Conservation (phyloP, 495 filamentous ascomycete genomes). For the Rostrohypoxylon terebratum region DNA sequence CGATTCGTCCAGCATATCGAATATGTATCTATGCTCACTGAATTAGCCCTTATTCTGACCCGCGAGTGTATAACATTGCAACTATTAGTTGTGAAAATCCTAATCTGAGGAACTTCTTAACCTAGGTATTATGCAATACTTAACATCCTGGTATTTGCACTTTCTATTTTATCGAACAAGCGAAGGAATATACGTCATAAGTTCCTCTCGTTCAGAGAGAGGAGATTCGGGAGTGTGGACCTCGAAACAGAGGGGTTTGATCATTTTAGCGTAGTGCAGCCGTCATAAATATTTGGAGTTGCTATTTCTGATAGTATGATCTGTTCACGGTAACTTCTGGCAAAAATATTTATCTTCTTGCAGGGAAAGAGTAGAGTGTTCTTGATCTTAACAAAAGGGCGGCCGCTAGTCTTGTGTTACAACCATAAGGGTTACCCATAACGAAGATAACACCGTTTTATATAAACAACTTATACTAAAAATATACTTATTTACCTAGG, state of each 20-base stretch:
- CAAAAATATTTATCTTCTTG: background rate
- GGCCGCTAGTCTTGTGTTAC: background rate
- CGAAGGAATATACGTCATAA: background rate
- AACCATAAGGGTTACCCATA: background rate
- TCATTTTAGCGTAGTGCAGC: background rate
- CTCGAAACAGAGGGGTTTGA: background rate
- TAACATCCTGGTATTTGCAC: background rate
- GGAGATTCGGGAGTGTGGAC: background rate
- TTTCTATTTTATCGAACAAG: background rate
- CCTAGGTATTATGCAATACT: too few relatives aligned
- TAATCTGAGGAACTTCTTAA: background rate
- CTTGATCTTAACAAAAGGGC: background rate
- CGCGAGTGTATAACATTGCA: background rate
- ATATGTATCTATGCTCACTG: too few relatives aligned
- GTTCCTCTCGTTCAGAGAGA: background rate
- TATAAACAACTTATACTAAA: background rate
- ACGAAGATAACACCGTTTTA: background rate
- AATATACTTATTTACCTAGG: too few relatives aligned
- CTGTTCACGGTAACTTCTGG: background rate
- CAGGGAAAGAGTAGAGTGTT: background rate
- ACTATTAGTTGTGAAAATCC: background rate
- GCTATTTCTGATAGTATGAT: background rate
- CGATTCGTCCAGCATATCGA: too few relatives aligned
- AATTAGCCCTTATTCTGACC: background rate
- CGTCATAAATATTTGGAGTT: too few relatives aligned